These are phyloP conservation scores for Pythium apleroticum DNA, from an alignment of 352 stramenopile species.

Conservation along the genomic window DNA sequence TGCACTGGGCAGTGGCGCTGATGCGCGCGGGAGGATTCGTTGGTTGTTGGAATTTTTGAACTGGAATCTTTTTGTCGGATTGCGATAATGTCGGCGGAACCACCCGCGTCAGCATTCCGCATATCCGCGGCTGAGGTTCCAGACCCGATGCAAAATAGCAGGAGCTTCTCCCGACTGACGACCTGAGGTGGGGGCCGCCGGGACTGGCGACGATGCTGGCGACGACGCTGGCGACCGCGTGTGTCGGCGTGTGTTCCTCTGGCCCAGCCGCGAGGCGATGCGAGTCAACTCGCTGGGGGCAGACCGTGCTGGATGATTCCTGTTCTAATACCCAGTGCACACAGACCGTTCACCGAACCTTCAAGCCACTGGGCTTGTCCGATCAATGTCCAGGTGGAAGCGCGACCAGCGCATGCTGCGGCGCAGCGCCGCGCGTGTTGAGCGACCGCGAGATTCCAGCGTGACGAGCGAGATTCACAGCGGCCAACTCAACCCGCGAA, in stretches of 20 bases:
- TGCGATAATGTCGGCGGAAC: too few relatives aligned
- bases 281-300: too few relatives aligned
- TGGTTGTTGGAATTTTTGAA: background rate
- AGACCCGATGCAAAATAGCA: too few relatives aligned
- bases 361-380: background rate
- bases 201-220: too few relatives aligned
- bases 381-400: background rate
- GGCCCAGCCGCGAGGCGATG: background rate
- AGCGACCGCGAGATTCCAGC: background rate
- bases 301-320: too few relatives aligned
- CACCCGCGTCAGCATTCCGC: too few relatives aligned
- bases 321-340: too few relatives aligned
- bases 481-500: background rate
- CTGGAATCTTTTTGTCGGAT: background rate
- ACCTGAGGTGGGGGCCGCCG: too few relatives aligned
- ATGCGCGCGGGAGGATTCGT: too few relatives aligned
- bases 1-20: too few relatives aligned
- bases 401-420: background rate
- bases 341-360: slow-evolving; percentile 1
- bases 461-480: background rate
- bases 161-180: too few relatives aligned
- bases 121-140: too few relatives aligned
- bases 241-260: background rate
- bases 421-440: background rate
- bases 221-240: background rate